Percentiles rank a stretch among this genome's conserved stretches.
phyloP scores from a whole-genome alignment of 1,284 basidiomycete genomes.

The Pascua guehoae region DNA sequence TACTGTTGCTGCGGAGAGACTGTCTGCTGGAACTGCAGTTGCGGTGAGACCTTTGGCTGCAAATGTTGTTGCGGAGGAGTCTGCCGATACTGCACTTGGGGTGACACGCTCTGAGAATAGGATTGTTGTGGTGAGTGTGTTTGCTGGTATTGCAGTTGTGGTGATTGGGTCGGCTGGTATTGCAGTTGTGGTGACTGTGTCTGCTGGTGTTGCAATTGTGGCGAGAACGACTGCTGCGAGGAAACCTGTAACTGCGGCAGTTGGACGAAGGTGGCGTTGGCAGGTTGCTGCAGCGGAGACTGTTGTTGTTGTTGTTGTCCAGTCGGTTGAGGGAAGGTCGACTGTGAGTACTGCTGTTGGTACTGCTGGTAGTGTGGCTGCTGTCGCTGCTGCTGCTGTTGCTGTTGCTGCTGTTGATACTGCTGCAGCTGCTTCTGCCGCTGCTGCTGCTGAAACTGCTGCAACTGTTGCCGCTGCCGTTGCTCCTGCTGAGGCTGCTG shows the following conservation, averaged over 20 bases:
- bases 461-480: conserved; percentile 9
- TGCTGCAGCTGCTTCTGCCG: background rate
- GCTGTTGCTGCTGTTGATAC: background rate
- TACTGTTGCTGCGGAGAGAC: background rate
- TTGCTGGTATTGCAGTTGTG: too few species aligned
- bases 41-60: conserved; percentile 11
- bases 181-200: background rate
- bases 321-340: too few species aligned
- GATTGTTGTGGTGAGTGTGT: too few species aligned
- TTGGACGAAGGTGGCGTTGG: background rate
- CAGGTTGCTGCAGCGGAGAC: conserved; percentile 1
- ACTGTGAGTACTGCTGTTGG: too few species aligned
- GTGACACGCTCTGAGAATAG: too few species aligned
- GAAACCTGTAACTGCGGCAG: conserved; percentile 3
- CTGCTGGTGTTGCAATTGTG: conserved; percentile 5
- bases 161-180: too few species aligned
- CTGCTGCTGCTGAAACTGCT: conserved; percentile 11
- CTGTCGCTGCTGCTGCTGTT: background rate
- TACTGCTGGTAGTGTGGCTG: background rate
- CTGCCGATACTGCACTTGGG: conserved; percentile 1
- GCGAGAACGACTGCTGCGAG: conserved; percentile 10
- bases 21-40: conserved; percentile 4
- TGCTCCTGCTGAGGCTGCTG: conserved; percentile 6
- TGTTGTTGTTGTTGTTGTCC: conserved; percentile 3
- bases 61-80: conserved; percentile 1